Percentiles rank a stretch among this genome's conserved stretches.
Conservation (phyloP, 257 asterid genomes). For the Plantago major region DNA sequence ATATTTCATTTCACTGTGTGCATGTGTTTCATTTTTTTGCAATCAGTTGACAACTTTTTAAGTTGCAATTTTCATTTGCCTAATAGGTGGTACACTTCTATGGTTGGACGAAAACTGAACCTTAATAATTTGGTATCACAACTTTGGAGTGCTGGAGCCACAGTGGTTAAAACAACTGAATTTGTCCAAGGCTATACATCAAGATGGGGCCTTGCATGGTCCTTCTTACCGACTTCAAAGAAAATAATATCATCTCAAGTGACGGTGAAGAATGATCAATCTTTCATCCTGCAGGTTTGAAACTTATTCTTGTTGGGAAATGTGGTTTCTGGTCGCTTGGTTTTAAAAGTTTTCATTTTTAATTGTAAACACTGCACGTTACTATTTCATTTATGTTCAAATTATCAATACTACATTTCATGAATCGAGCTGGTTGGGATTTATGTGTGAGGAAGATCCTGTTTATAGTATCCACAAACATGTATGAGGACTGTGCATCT, state of each 20-base stretch:
- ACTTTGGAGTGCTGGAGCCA: slow-evolving; percentile 76
- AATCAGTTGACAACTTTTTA: neutral
- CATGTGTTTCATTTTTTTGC: neutral
- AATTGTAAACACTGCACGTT: neutral
- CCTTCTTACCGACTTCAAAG: slow-evolving; percentile 57
- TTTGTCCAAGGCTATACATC: slow-evolving; percentile 95
- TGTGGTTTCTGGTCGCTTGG: neutral
- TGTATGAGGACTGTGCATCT: too few relatives aligned
- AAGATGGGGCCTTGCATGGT: slow-evolving; percentile 99
- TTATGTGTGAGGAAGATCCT: neutral
- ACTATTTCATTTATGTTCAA: too few relatives aligned
- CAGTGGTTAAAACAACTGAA: slow-evolving; percentile 86
- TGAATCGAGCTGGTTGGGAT: too few relatives aligned
- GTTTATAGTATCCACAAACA: too few relatives aligned
- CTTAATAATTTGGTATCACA: slow-evolving; percentile 61
- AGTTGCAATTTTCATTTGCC: neutral
- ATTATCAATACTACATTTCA: too few relatives aligned
- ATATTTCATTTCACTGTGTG: slow-evolving; percentile 6
- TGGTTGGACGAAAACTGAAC: slow-evolving; percentile 88
- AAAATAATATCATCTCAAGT: slow-evolving; percentile 35
- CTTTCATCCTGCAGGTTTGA: slow-evolving; percentile 78
- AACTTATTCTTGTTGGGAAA: neutral
- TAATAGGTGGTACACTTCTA: slow-evolving; percentile 94
- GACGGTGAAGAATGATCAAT: slow-evolving; percentile 48
- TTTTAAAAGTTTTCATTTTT: neutral